phyloP scores from a whole-genome alignment of 257 asterid genomes.

The Solanum lignicaule region DNA sequence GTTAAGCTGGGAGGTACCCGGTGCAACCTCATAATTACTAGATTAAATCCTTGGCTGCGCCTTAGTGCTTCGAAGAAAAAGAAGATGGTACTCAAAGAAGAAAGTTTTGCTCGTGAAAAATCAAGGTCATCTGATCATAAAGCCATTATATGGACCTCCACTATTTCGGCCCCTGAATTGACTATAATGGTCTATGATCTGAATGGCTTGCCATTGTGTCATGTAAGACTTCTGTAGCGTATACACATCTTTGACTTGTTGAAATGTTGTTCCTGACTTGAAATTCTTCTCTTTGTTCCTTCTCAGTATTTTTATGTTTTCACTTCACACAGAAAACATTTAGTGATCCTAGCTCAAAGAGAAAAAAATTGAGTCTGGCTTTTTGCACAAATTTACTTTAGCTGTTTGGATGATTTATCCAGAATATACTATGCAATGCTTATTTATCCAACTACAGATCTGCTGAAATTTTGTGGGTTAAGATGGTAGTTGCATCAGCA shows the following conservation, averaged over 20 bases:
- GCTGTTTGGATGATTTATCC: not conserved
- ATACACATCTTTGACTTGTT: not conserved
- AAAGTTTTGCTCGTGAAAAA: slow-evolving; percentile 40
- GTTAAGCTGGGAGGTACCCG: slow-evolving; percentile 95
- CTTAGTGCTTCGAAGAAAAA: slow-evolving; percentile 46
- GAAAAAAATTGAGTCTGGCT: not conserved
- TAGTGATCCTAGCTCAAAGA: not conserved
- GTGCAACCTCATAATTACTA: slow-evolving; percentile 67
- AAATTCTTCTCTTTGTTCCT: not conserved
- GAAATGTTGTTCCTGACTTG: not conserved
- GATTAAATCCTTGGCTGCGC: slow-evolving; percentile 70
- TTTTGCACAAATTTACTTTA: not conserved
- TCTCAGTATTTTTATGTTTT: not conserved
- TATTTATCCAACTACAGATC: not conserved
- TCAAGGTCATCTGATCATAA: slow-evolving; percentile 48
- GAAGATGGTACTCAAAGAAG: slow-evolving; percentile 44
- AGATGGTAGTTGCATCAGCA: not conserved
- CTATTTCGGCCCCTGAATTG: slow-evolving; percentile 89
- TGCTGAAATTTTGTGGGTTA: not conserved
- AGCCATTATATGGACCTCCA: slow-evolving; percentile 87
- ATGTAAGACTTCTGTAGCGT: slow-evolving; percentile 40
- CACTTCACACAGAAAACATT: not conserved
- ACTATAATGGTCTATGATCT: slow-evolving; percentile 67
- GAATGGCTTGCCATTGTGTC: slow-evolving; percentile 68
- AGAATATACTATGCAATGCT: not conserved